These are phyloP conservation scores for Daldinia childiae DNA, from an alignment of 495 filamentous ascomycete species.

Conservation along the genomic window DNA sequence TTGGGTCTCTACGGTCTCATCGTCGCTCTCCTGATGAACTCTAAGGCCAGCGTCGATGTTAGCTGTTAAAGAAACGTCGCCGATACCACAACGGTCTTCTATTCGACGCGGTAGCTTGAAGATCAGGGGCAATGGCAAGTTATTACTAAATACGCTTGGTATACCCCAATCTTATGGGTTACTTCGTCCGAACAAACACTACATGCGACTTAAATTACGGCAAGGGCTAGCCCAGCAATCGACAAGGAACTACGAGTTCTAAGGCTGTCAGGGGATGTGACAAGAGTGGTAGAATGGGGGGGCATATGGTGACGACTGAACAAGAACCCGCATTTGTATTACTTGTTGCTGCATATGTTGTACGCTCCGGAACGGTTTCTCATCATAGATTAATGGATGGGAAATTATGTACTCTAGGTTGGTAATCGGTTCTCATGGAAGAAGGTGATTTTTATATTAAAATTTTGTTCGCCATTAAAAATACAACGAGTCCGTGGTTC, in stretches of 20 bases:
- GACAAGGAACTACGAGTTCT: conserved; percentile 41
- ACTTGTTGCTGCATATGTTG: conserved; percentile 50
- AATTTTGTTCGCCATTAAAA: conserved; percentile 10
- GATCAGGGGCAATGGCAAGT: conserved; percentile 35
- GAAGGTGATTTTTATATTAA: conserved; percentile 20
- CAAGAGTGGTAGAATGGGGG: conserved; percentile 44
- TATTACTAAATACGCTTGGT: conserved; percentile 28
- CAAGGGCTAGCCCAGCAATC: conserved; percentile 40
- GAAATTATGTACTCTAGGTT: conserved; percentile 57
- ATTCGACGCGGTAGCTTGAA: conserved; percentile 21
- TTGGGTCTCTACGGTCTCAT: conserved; percentile 99
- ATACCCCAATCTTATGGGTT: conserved; percentile 20
- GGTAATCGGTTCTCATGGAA: conserved; percentile 46
- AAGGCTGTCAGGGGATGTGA: conserved; percentile 25
- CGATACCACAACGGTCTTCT: conserved; percentile 4
- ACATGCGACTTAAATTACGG: conserved; percentile 22
- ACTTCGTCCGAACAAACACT: conserved; percentile 19
- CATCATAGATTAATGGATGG: conserved; percentile 56
- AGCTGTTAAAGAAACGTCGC: conserved; percentile 49
- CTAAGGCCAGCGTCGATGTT: conserved; percentile 68
- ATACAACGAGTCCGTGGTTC: not conserved
- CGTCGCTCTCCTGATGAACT: conserved; percentile 99
- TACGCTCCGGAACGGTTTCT: conserved; percentile 48
- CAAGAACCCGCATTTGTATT: conserved; percentile 54
- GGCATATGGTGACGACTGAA: conserved; percentile 55